Conservation (phyloP, 2,329 filamentous ascomycete genomes). For the Aspergillus sclerotialis region DNA sequence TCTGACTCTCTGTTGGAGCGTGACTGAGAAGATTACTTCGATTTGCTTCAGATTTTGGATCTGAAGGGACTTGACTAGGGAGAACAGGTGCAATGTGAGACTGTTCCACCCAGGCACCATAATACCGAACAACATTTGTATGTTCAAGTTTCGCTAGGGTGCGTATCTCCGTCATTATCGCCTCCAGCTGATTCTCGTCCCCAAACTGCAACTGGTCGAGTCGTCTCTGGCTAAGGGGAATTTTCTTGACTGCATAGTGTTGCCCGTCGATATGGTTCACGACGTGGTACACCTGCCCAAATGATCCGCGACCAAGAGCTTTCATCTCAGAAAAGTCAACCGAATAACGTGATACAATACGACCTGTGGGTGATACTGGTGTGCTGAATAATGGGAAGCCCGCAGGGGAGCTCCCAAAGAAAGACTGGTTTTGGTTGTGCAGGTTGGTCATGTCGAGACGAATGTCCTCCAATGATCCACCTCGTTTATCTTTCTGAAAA, state of each 20-base stretch:
- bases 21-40: constrained; percentile 10
- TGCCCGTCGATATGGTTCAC: constrained; percentile 55
- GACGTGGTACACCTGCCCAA: constrained; percentile 57
- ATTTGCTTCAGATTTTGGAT: constrained; percentile 9
- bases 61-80: constrained; percentile 3
- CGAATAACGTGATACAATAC: constrained; percentile 38
- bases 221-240: constrained; percentile 48
- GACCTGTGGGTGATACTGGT: constrained; percentile 14
- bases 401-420: constrained; percentile 24
- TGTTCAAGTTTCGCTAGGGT: constrained; percentile 58
- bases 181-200: constrained; percentile 48
- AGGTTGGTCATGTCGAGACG: constrained; percentile 16
- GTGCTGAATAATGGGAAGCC: constrained; percentile 23
- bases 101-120: constrained; percentile 57
- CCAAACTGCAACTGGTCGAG: constrained; percentile 47
- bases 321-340: constrained; percentile 48
- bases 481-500: not conserved
- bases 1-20: constrained; percentile 18
- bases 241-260: constrained; percentile 61
- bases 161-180: constrained; percentile 53
- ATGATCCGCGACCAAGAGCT: constrained; percentile 58
- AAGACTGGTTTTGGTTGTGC: constrained; percentile 15
- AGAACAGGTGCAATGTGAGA: constrained; percentile 18
- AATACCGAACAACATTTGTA: constrained; percentile 60
- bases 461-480: constrained; percentile 12